phyloP scores from a whole-genome alignment of 2,329 filamentous ascomycete genomes.

The Fusarium protoensiforme region DNA sequence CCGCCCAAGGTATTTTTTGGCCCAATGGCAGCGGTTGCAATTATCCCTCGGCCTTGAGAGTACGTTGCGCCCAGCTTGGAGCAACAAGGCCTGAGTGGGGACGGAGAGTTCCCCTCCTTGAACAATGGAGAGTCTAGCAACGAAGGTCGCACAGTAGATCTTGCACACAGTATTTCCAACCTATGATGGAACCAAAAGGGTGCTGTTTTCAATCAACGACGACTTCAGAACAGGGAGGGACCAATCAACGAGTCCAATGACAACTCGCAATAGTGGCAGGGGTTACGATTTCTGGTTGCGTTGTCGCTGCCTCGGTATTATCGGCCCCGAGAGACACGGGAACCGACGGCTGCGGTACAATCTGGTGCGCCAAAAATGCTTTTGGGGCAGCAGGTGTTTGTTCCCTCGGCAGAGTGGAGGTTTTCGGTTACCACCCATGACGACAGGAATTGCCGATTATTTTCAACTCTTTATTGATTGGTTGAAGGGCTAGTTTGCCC shows the following conservation, averaged over 20 bases:
- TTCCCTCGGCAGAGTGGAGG: slow-evolving; percentile 45
- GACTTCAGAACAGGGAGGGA: neutral
- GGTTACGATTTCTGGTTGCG: neutral
- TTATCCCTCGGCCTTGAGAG: neutral
- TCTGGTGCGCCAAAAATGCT: neutral
- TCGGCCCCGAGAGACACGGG: neutral
- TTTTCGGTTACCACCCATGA: slow-evolving; percentile 45
- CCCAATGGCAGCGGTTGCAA: neutral
- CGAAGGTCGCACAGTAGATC: neutral
- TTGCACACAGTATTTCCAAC: neutral
- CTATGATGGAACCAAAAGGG: neutral
- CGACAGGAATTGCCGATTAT: slow-evolving; percentile 46
- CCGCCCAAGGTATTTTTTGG: neutral
- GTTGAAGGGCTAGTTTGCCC: neutral
- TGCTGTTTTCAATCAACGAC: neutral
- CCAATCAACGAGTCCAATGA: neutral
- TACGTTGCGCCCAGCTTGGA: neutral
- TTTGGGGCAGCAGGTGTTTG: slow-evolving; percentile 8
- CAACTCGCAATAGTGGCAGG: neutral
- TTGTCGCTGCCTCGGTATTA: neutral
- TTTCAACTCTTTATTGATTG: slow-evolving; percentile 38
- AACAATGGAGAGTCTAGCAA: neutral
- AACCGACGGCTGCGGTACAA: neutral
- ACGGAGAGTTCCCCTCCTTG: neutral
- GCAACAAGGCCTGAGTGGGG: neutral